Conservation (phyloP, 139 green algal genomes). For the Spirogloea muscicola region DNA sequence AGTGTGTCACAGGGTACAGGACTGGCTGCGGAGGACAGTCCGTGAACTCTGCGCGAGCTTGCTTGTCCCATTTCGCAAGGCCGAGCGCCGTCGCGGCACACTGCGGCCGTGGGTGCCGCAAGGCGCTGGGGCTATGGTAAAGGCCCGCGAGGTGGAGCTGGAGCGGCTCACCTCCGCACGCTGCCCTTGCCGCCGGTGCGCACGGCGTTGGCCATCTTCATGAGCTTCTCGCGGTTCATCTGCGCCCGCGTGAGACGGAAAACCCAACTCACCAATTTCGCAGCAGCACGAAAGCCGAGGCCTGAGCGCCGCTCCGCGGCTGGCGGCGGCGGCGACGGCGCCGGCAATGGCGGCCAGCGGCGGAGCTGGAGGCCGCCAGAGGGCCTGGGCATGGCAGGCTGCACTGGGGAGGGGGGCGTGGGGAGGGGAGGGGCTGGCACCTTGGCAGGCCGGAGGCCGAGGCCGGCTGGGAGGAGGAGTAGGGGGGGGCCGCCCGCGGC, state of each 20-base stretch:
- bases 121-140: no score
- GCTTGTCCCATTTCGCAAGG: background rate
- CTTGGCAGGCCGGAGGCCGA: no score
- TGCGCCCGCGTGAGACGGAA: background rate
- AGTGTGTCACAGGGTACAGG: background rate
- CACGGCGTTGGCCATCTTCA: constrained; percentile 85
- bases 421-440: no score
- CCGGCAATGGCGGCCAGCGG: no score
- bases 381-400: no score
- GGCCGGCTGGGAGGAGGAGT: no score
- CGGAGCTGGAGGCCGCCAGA: no score
- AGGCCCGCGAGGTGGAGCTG: no score
- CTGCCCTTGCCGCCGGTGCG: constrained; percentile 93
- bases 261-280: background rate
- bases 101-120: background rate
- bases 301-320: background rate
- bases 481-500: no score
- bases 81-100: background rate
- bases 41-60: background rate
- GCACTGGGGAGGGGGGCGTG: no score
- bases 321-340: no score
- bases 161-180: constrained; percentile 52
- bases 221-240: constrained; percentile 92
- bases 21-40: background rate
- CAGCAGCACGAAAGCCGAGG: background rate